Conservation (phyloP, 2,329 filamentous ascomycete genomes). For the Ophiostoma piceae region DNA sequence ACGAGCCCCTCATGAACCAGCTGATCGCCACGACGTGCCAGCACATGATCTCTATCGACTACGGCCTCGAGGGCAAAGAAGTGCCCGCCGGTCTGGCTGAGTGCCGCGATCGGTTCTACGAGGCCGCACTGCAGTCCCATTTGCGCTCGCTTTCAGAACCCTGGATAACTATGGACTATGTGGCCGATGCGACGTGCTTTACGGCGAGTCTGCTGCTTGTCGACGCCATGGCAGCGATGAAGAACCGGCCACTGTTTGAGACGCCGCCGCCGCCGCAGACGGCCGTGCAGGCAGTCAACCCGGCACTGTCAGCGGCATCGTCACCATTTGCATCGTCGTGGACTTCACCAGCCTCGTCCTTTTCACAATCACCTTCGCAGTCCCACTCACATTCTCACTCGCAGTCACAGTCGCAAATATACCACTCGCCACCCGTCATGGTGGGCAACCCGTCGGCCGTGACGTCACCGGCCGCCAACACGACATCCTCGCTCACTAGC, state of each 20-base stretch:
- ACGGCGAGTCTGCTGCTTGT: not conserved
- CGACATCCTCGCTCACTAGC: constrained; percentile 24
- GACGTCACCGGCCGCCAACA: not conserved
- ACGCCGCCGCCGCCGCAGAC: not conserved
- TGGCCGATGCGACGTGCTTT: constrained; percentile 1
- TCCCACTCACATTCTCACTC: not conserved
- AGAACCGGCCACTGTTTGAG: not conserved
- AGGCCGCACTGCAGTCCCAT: not conserved
- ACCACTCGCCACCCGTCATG: not conserved
- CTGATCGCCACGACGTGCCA: constrained; percentile 29
- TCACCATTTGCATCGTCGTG: constrained; percentile 4
- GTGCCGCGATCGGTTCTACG: constrained; percentile 1
- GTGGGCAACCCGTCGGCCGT: not conserved
- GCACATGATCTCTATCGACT: constrained; percentile 25
- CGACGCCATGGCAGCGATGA: not conserved
- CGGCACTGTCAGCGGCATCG: not conserved
- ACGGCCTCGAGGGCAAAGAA: constrained; percentile 19
- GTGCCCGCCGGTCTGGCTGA: not conserved
- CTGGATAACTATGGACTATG: not conserved
- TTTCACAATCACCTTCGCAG: not conserved
- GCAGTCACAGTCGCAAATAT: not conserved
- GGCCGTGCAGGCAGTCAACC: not conserved
- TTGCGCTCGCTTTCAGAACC: not conserved
- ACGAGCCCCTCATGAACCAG: constrained; percentile 29
- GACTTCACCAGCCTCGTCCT: not conserved